Conservation (phyloP, 1,284 basidiomycete species). For the Macrocystidia cucumis region DNA sequence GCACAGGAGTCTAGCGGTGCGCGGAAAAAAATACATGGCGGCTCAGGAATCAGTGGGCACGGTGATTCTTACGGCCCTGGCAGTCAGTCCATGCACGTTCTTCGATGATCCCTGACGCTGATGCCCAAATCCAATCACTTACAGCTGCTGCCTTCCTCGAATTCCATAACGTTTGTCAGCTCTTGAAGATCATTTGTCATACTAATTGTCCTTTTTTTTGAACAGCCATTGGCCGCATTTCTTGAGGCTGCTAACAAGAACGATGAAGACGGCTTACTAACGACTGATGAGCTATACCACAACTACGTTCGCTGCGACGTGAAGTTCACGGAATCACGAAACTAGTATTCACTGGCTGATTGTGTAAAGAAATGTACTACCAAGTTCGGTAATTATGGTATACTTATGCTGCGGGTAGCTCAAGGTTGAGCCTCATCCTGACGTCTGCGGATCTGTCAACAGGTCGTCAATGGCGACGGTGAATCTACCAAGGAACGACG, state of each 20-base stretch:
- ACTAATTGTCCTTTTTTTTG: background rate
- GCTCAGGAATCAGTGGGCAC: conserved; percentile 46
- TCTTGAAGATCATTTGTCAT: background rate
- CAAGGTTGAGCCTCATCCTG: too few relatives aligned
- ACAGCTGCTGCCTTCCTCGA: conserved; percentile 66
- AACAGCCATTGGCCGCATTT: conserved; percentile 42
- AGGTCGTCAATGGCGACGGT: too few relatives aligned
- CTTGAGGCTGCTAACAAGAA: conserved; percentile 37
- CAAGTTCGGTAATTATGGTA: too few relatives aligned
- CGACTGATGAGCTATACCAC: conserved; percentile 52
- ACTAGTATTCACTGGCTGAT: too few relatives aligned
- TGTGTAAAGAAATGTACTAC: too few relatives aligned
- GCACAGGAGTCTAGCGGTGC: conserved; percentile 38
- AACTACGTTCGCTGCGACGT: conserved; percentile 49
- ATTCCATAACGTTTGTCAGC: conserved; percentile 53
- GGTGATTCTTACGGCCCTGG: conserved; percentile 55
- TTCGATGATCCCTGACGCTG: conserved; percentile 1
- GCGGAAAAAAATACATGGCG: conserved; percentile 69
- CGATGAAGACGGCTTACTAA: conserved; percentile 44
- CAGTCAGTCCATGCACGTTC: conserved; percentile 41
- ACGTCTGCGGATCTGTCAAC: too few relatives aligned
- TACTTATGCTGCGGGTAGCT: too few relatives aligned
- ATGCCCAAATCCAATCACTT: conserved; percentile 3
- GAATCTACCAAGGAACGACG: too few relatives aligned
- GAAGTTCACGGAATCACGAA: conserved; percentile 12